Evolutionary conservation across 2,329 filamentous ascomycete species (phyloP).

Genomic region (Cladosporium phlei): DNA sequence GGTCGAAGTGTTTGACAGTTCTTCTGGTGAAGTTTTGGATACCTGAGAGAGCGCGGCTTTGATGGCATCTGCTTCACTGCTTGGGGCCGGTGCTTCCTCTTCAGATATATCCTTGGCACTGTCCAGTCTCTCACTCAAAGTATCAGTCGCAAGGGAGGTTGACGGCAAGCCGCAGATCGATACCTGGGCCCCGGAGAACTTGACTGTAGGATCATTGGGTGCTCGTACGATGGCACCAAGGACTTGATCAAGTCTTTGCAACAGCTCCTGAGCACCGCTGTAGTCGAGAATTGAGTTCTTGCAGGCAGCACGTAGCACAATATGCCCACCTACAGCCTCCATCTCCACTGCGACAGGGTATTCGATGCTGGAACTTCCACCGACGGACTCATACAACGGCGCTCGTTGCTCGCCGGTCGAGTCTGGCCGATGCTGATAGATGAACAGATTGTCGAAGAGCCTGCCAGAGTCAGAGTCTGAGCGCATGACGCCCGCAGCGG

Average conservation of each 20-base stretch:
- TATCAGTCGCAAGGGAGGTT: constrained; percentile 30
- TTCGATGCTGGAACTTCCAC: constrained; percentile 64
- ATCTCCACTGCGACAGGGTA: constrained; percentile 81
- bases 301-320: constrained; percentile 70
- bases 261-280: constrained; percentile 45
- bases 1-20: constrained; percentile 58
- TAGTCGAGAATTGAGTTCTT: constrained; percentile 52
- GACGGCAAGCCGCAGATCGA: constrained; percentile 62
- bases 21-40: constrained; percentile 54
- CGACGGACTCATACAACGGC: constrained; percentile 58
- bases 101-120: constrained; percentile 3
- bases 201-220: constrained; percentile 50
- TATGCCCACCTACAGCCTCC: constrained; percentile 52
- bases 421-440: constrained; percentile 56
- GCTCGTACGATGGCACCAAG: constrained; percentile 53
- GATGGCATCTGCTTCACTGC: constrained; percentile 2
- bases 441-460: constrained; percentile 63
- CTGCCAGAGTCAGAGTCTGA: background rate
- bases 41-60: constrained; percentile 46
- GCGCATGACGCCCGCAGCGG: constrained; percentile 33
- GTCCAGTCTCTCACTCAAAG: background rate
- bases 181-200: constrained; percentile 48
- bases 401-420: constrained; percentile 15
- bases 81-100: background rate
- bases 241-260: constrained; percentile 56